phyloP scores from a whole-genome alignment of 2,329 filamentous ascomycete species.

The Alternaria conjuncta region DNA sequence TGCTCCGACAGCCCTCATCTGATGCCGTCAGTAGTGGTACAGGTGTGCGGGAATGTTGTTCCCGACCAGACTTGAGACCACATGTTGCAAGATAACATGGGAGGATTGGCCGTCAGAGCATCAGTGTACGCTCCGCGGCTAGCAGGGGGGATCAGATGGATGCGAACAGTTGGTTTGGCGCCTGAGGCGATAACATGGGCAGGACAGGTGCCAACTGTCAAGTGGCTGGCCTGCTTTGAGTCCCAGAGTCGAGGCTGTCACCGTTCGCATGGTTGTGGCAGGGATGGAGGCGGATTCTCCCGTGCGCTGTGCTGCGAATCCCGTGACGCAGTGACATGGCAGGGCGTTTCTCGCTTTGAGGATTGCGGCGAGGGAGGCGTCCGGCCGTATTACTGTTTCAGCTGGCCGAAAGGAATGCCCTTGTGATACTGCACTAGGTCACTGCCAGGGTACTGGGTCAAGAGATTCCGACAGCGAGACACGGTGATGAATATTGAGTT shows the following conservation, averaged over 20 bases:
- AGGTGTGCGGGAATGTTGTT: conserved; percentile 23
- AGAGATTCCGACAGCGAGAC: conserved; percentile 29
- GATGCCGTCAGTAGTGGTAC: conserved; percentile 41
- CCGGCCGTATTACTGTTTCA: conserved; percentile 38
- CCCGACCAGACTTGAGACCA: conserved; percentile 26
- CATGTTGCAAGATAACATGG: conserved; percentile 28
- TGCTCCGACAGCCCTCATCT: conserved; percentile 22
- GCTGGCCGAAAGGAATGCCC: conserved; percentile 28
- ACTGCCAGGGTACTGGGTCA: conserved; percentile 32
- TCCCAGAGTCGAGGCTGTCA: conserved; percentile 34
- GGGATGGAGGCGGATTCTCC: conserved; percentile 30
- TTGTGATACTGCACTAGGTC: conserved; percentile 33
- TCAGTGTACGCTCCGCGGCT: conserved; percentile 7
- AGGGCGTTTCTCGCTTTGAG: conserved; percentile 3
- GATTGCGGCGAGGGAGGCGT: conserved; percentile 23
- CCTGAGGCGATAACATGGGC: conserved; percentile 37
- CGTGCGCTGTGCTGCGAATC: conserved; percentile 32
- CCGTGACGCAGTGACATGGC: conserved; percentile 29
- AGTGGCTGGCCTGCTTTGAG: conserved; percentile 31
- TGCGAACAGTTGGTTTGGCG: conserved; percentile 47
- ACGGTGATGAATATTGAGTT: conserved; percentile 23
- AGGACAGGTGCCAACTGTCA: conserved; percentile 20
- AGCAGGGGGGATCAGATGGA: conserved; percentile 33
- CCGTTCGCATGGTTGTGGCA: conserved; percentile 44
- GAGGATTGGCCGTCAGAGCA: conserved; percentile 14